A percentile compares a stretch with the other conserved stretches of the same genome.
Evolutionary conservation across 2,329 filamentous ascomycete species (phyloP).

Genomic region (Lasiodiplodia sp.): DNA sequence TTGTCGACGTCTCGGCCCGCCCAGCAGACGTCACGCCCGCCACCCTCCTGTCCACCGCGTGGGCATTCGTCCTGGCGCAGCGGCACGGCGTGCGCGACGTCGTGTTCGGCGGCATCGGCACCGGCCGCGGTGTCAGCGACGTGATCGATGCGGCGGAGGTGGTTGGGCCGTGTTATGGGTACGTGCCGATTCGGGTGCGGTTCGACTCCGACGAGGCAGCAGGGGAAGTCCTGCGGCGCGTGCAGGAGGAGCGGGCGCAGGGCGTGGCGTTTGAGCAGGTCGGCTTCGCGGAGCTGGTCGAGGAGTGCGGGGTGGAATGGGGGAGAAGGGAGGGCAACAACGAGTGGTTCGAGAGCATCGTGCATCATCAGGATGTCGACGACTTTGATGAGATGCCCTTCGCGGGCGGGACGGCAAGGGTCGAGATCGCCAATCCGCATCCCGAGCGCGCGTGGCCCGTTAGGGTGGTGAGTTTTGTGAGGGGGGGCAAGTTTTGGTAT

Average conservation of each 20-base stretch:
- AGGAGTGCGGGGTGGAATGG: no score
- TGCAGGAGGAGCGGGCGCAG: slow-evolving; percentile 46
- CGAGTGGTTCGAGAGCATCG: slow-evolving; percentile 49
- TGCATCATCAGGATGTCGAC: slow-evolving; percentile 55
- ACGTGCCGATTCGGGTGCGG: slow-evolving; percentile 67
- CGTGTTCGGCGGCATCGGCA: slow-evolving; percentile 71
- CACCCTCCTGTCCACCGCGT: slow-evolving; percentile 71
- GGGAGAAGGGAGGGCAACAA: no score
- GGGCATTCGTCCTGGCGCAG: slow-evolving; percentile 68
- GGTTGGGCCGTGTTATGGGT: slow-evolving; percentile 72
- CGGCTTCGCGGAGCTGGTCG: slow-evolving; percentile 45
- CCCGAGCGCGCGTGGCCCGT: slow-evolving; percentile 37
- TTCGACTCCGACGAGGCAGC: slow-evolving; percentile 53
- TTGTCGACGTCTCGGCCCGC: slow-evolving; percentile 50
- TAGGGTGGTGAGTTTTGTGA: slow-evolving; percentile 37
- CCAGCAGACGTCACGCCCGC: slow-evolving; percentile 66
- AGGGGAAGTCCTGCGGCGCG: slow-evolving; percentile 42
- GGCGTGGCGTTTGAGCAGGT: slow-evolving; percentile 46
- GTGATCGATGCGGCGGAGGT: slow-evolving; percentile 63
- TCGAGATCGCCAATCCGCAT: slow-evolving; percentile 66
- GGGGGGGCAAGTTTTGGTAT: slow-evolving; percentile 32
- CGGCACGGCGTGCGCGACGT: slow-evolving; percentile 56
- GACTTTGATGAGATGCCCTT: slow-evolving; percentile 62
- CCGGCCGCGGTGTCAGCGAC: slow-evolving; percentile 65
- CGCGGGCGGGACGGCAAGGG: slow-evolving; percentile 39